Evolutionary conservation across 106 monocot genomes (phyloP).

Genomic region (Dendrobium nobile): DNA sequence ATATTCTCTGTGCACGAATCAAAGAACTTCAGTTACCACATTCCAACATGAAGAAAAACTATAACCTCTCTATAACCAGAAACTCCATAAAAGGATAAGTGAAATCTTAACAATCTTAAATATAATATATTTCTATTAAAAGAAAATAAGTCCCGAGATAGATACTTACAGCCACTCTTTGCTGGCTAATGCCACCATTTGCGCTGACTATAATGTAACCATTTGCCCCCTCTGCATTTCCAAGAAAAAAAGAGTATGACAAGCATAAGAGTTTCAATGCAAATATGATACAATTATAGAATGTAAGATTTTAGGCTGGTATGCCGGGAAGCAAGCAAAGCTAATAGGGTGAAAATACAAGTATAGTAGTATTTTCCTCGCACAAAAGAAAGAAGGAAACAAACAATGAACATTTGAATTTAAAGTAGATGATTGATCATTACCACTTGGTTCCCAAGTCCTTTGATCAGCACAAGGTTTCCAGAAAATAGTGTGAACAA

Average conservation of each 20-base stretch:
- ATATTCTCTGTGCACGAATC: background rate
- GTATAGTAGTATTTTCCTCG: background rate
- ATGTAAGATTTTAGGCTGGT: background rate
- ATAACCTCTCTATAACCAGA: background rate
- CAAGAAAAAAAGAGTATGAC: slow-evolving; percentile 3
- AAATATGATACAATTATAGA: slow-evolving; percentile 1
- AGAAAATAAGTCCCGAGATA: background rate
- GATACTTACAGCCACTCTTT: slow-evolving; percentile 82
- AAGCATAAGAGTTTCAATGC: background rate
- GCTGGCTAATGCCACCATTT: slow-evolving; percentile 98
- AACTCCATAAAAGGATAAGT: background rate
- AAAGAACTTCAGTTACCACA: background rate
- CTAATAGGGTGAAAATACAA: background rate
- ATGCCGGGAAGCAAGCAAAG: background rate
- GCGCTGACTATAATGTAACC: slow-evolving; percentile 93
- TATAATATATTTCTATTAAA: background rate
- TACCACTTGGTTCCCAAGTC: slow-evolving; percentile 54
- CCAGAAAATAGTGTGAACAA: slow-evolving; percentile 56
- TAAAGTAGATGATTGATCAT: background rate
- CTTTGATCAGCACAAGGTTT: slow-evolving; percentile 70
- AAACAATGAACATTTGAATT: background rate
- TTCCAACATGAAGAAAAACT: background rate
- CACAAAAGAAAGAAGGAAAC: background rate
- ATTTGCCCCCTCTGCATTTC: slow-evolving; percentile 44
- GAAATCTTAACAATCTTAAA: background rate